Conservation (phyloP, 306 rosid species). For the Vigna nakashimae region DNA sequence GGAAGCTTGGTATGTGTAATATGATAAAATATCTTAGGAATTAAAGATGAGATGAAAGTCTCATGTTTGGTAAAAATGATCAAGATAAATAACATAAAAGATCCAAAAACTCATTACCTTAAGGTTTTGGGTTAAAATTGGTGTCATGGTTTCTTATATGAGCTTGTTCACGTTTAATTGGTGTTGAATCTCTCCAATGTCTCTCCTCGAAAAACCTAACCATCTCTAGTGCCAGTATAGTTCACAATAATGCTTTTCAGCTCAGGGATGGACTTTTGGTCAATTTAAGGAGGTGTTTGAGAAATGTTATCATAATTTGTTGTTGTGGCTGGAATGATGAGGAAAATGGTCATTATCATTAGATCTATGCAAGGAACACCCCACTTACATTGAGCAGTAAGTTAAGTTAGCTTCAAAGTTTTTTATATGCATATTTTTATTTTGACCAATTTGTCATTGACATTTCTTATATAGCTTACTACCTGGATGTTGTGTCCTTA, state of each 20-base stretch:
- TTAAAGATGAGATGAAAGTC: too few relatives aligned
- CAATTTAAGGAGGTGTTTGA: neutral
- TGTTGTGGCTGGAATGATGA: neutral
- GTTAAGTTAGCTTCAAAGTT: neutral
- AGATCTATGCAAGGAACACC: conserved; percentile 6
- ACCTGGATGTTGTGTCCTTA: neutral
- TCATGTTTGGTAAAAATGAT: too few relatives aligned
- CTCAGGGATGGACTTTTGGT: neutral
- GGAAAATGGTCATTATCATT: neutral
- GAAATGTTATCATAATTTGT: neutral
- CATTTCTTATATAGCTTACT: neutral
- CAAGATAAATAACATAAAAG: too few relatives aligned
- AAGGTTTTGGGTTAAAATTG: too few relatives aligned
- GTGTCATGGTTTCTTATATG: too few relatives aligned
- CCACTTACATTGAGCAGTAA: too few relatives aligned
- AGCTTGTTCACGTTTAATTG: too few relatives aligned
- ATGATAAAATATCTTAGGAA: neutral
- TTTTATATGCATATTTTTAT: neutral
- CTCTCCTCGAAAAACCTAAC: too few relatives aligned
- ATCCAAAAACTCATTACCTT: too few relatives aligned
- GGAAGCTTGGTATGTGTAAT: neutral
- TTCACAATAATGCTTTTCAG: neutral
- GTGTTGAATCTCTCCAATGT: too few relatives aligned
- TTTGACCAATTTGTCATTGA: neutral
- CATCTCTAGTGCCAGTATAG: too few relatives aligned